Evolutionary conservation across 2,329 filamentous ascomycete species (phyloP).

Genomic region (Pseudogymnoascus destructans): DNA sequence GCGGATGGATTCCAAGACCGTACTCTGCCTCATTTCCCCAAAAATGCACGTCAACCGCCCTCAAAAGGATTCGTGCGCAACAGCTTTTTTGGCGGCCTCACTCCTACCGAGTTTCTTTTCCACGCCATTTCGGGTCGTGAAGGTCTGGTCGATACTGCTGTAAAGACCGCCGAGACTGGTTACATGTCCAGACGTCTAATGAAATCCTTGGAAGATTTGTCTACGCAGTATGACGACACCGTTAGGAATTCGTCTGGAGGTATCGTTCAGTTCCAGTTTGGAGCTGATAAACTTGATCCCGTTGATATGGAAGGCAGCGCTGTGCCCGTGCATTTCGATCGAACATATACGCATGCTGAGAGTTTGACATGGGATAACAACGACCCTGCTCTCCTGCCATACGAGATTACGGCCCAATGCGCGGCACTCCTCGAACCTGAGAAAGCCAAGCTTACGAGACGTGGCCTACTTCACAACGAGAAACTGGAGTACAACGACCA

Average conservation of each 20-base stretch:
- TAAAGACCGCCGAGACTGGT: conserved; percentile 96
- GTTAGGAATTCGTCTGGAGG: conserved; percentile 80
- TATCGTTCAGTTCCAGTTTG: conserved; percentile 94
- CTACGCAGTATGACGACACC: conserved; percentile 85
- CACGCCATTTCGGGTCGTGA: conserved; percentile 98
- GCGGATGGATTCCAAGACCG: conserved; percentile 93
- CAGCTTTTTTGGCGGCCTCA: conserved; percentile 88
- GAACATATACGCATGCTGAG: conserved; percentile 76
- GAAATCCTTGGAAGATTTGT: conserved; percentile 94
- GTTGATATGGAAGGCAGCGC: conserved; percentile 95
- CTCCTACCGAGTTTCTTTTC: conserved; percentile 89
- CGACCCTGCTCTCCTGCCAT: conserved; percentile 59
- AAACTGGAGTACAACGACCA: conserved; percentile 56
- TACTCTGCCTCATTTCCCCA: conserved; percentile 87
- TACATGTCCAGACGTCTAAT: conserved; percentile 98
- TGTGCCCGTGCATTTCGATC: conserved; percentile 80
- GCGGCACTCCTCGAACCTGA: conserved; percentile 54
- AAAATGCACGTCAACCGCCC: conserved; percentile 80
- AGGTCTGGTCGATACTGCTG: conserved; percentile 94
- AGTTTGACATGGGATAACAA: conserved; percentile 65
- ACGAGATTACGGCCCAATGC: conserved; percentile 58
- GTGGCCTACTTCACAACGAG: conserved; percentile 47
- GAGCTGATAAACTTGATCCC: conserved; percentile 88
- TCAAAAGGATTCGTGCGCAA: conserved; percentile 95
- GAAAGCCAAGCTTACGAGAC: conserved; percentile 48